These are phyloP conservation scores for Dimargaris cristalligena DNA, from an alignment of 192 early-diverging fungal species.

Conservation along the genomic window DNA sequence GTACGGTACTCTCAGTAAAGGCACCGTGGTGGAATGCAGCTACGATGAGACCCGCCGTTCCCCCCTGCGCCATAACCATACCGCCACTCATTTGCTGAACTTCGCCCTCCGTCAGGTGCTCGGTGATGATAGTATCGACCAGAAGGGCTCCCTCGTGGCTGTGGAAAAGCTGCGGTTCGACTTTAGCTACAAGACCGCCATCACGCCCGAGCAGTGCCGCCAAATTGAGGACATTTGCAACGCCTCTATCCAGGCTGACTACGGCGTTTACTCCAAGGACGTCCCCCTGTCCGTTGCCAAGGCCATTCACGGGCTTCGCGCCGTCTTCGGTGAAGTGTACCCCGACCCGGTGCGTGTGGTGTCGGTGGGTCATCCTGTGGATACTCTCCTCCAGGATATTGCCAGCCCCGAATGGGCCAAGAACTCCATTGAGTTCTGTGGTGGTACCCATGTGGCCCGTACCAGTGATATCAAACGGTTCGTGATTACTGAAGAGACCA, in stretches of 20 bases:
- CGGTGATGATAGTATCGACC: conserved; percentile 55
- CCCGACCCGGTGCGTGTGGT: conserved; percentile 97
- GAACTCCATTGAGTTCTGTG: conserved; percentile 91
- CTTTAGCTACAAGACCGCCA: conserved; percentile 61
- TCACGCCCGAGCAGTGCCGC: conserved; percentile 47
- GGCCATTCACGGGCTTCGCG: conserved; percentile 79
- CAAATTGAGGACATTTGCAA: conserved; percentile 63
- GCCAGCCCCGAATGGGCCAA: conserved; percentile 62
- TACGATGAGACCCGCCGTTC: conserved; percentile 81
- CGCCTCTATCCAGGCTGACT: conserved; percentile 56
- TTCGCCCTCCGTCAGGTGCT: conserved; percentile 78
- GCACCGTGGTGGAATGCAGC: conserved; percentile 50
- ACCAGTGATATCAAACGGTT: conserved; percentile 82
- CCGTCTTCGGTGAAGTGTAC: conserved; percentile 95
- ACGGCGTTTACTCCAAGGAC: conserved; percentile 63
- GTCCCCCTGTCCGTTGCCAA: conserved; percentile 67
- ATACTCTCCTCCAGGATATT: conserved; percentile 67
- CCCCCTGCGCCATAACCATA: conserved; percentile 92
- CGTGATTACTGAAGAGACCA: conserved; percentile 71
- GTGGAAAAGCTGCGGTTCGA: conserved; percentile 96
- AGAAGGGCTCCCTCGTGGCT: conserved; percentile 90
- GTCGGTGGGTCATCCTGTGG: conserved; percentile 73
- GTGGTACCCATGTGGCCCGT: conserved; percentile 85
- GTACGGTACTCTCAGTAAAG: conserved; percentile 60
- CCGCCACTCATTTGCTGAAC: conserved; percentile 91